These are phyloP conservation scores for Russula emetica DNA, from an alignment of 768 basidiomycete genomes.

Conservation along the genomic window DNA sequence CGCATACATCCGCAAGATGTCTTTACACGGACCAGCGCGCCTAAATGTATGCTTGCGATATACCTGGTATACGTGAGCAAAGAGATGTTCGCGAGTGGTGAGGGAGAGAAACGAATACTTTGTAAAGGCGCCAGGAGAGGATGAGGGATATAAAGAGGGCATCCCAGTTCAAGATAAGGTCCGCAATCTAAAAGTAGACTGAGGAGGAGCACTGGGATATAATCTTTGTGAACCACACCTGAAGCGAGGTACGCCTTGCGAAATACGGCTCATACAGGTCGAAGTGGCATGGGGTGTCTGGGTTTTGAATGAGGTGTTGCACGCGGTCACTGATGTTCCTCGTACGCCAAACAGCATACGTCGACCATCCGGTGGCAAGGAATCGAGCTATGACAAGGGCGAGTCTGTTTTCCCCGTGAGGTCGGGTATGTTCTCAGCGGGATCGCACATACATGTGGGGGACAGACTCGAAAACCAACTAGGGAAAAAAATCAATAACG, in stretches of 20 bases:
- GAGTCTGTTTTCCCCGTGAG: slow-evolving; percentile 35
- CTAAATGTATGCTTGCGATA: slow-evolving; percentile 49
- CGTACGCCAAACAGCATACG: slow-evolving; percentile 49
- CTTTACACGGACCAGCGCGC: slow-evolving; percentile 49
- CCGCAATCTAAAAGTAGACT: slow-evolving; percentile 40
- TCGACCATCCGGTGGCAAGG: slow-evolving; percentile 47
- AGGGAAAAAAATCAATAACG: background rate
- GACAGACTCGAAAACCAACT: slow-evolving; percentile 48
- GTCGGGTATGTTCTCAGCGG: background rate
- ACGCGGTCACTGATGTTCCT: slow-evolving; percentile 36
- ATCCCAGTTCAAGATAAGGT: slow-evolving; percentile 44
- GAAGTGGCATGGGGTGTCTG: slow-evolving; percentile 46
- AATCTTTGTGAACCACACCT: slow-evolving; percentile 35
- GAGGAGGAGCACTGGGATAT: background rate
- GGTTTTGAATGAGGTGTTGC: slow-evolving; percentile 37
- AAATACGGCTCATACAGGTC: slow-evolving; percentile 48
- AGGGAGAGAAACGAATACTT: slow-evolving; percentile 31
- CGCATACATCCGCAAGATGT: slow-evolving; percentile 49
- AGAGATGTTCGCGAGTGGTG: background rate
- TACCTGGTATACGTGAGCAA: slow-evolving; percentile 32
- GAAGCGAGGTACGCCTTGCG: slow-evolving; percentile 37
- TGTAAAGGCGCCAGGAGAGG: slow-evolving; percentile 46
- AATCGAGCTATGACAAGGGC: slow-evolving; percentile 47
- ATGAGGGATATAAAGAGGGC: slow-evolving; percentile 42
- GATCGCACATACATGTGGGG: slow-evolving; percentile 46